These are phyloP conservation scores for Pestalotiopsis sp. DNA, from an alignment of 2,329 filamentous ascomycete species.

Conservation along the genomic window DNA sequence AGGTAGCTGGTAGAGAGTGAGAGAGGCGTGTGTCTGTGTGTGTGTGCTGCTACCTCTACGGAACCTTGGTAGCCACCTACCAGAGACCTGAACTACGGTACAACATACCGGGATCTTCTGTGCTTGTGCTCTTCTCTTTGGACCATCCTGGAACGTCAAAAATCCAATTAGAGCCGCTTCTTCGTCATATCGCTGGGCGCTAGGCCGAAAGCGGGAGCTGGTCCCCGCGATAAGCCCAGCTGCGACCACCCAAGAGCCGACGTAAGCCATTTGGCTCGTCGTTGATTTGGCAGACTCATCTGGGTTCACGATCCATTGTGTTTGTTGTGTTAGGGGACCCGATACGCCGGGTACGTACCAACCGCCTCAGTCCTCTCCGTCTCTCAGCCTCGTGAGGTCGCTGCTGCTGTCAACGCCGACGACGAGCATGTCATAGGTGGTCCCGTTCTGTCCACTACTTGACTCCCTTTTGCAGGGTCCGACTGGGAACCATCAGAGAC, in stretches of 20 bases:
- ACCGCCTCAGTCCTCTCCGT: too few relatives aligned
- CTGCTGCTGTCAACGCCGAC: neutral
- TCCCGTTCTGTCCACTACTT: neutral
- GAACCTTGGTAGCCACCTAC: neutral
- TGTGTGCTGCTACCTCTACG: neutral
- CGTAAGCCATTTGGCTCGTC: conserved; percentile 1
- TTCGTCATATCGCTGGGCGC: conserved; percentile 11
- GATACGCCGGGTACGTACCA: too few relatives aligned
- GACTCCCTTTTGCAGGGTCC: neutral
- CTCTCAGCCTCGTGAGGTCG: neutral
- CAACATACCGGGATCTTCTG: conserved; percentile 5
- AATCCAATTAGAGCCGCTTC: neutral
- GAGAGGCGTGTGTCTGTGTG: neutral
- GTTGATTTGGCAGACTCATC: conserved; percentile 2
- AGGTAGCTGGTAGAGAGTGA: neutral
- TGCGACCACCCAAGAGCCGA: neutral
- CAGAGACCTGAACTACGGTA: too few relatives aligned
- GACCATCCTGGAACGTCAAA: neutral
- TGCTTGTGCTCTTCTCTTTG: neutral
- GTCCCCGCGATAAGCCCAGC: neutral
- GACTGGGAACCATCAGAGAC: neutral
- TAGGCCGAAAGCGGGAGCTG: conserved; percentile 9
- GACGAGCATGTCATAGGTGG: neutral
- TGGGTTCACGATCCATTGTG: too few relatives aligned
- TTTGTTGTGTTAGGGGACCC: too few relatives aligned